These are phyloP conservation scores for Colletotrichum limetticola DNA, from an alignment of 2,329 filamentous ascomycete genomes.

Conservation along the genomic window DNA sequence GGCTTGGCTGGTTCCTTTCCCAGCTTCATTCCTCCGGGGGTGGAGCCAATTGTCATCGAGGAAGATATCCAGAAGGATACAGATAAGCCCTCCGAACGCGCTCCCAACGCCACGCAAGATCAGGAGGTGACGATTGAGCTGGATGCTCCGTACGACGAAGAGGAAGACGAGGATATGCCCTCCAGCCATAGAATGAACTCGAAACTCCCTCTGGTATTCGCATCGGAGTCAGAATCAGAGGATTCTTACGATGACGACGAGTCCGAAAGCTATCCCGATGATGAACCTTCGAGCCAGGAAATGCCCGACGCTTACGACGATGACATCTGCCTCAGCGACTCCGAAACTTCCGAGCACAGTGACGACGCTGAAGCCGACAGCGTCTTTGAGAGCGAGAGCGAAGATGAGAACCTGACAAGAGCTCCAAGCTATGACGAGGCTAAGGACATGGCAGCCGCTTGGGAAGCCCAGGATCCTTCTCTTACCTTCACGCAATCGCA, in stretches of 20 bases:
- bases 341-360: constrained; percentile 44
- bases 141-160: constrained; percentile 20
- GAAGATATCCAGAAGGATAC: background rate
- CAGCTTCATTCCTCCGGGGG: background rate
- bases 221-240: constrained; percentile 2
- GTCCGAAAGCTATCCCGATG: constrained; percentile 6
- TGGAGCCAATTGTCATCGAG: constrained; percentile 1
- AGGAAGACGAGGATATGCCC: constrained; percentile 2
- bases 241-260: background rate
- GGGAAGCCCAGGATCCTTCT: background rate
- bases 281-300: background rate
- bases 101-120: background rate
- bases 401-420: background rate
- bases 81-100: background rate
- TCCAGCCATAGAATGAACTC: background rate
- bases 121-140: background rate
- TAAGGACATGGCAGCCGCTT: background rate
- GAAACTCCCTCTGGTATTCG: background rate
- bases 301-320: constrained; percentile 9
- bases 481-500: background rate
- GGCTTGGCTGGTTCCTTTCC: background rate
- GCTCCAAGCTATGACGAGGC: background rate
- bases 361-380: constrained; percentile 37
- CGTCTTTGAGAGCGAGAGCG: constrained; percentile 1
- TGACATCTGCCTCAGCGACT: constrained; percentile 23